A percentile compares a stretch with the other conserved stretches of the same genome.
These are phyloP conservation scores for Xerocomellus amylosporus DNA, from an alignment of 768 basidiomycete genomes.

Conservation along the genomic window DNA sequence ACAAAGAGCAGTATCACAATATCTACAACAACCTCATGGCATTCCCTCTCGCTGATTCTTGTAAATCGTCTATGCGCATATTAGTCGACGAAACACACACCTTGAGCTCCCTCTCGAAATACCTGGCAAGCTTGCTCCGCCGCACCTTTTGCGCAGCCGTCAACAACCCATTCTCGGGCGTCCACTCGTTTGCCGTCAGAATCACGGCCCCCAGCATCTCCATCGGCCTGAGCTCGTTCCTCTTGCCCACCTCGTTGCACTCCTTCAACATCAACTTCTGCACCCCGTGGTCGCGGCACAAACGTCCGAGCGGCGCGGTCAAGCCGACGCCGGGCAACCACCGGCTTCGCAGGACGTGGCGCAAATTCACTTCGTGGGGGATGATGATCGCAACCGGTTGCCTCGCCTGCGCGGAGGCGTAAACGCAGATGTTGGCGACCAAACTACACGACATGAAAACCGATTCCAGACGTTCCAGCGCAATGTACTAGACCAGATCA, in stretches of 20 bases:
- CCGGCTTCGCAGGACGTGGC: slow-evolving; percentile 35
- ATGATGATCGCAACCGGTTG: slow-evolving; percentile 85
- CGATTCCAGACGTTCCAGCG: slow-evolving; percentile 84
- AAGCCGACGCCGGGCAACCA: slow-evolving; percentile 35
- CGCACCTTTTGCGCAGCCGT: slow-evolving; percentile 93
- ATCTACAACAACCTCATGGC: too few species aligned
- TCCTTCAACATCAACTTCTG: slow-evolving; percentile 66
- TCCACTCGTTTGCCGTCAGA: slow-evolving; percentile 85
- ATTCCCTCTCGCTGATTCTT: slow-evolving; percentile 27
- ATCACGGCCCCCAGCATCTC: slow-evolving; percentile 78
- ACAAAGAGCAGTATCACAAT: background rate
- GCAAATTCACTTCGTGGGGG: slow-evolving; percentile 75
- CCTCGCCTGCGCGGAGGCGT: slow-evolving; percentile 71
- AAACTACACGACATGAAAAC: slow-evolving; percentile 82
- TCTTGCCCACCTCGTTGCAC: slow-evolving; percentile 78
- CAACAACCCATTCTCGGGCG: slow-evolving; percentile 82
- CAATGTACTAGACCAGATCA: slow-evolving; percentile 63
- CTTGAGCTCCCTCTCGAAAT: slow-evolving; percentile 62
- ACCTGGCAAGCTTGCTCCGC: slow-evolving; percentile 64
- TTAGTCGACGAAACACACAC: slow-evolving; percentile 30
- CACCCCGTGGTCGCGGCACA: slow-evolving; percentile 59
- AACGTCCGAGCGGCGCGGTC: slow-evolving; percentile 42
- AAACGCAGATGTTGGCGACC: slow-evolving; percentile 79
- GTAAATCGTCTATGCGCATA: slow-evolving; percentile 28
- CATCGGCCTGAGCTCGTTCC: slow-evolving; percentile 76